Evolutionary conservation across 1,284 basidiomycete genomes (phyloP), one percentile per base, ranked within the genome.

Genomic region (Phylloporus sp.): DNA sequence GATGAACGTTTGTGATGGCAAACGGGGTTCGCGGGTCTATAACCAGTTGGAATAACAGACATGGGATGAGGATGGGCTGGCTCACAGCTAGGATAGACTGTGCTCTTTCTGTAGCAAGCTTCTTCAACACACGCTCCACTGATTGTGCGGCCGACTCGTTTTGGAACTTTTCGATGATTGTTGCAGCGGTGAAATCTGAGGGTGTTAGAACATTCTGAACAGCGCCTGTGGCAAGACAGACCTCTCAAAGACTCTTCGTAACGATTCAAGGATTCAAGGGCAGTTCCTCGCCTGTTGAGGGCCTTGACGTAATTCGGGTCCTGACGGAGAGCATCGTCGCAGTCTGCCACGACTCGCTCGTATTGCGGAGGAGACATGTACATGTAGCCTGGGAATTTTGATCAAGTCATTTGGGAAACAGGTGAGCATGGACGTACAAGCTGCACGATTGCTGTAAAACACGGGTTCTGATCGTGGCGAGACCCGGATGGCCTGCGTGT

Each of bases 391-490:
- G 56, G 69, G 10, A 61, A 52, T 12, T 52, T 19, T 49, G 23
- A 58, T 23, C 11, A 43, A 14, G 47, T 14, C 2, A 14, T n/a
- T 17, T 14, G 35, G 43, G 45, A 12, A 32, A 55, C 32, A 17
- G 39, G 53, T 19, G n/a, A 55, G 55, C 32, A 29, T 20, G 8
- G 45, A 82, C 91, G 73, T 69, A 95, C 97, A 98, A 68, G 98
- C 98, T 57, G 97, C 97, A 67, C 98, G 92, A 83, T 99, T 99
- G 80, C 94, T 95, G 88, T 92, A 99, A 84, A 94, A 99, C 61
- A 99, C 96, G 41, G 97, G 92, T 78, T 98, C 95, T 37, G 94
- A 91, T 78, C 91, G 91, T 47, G 93, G 92, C 4, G 94, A 88
- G 17, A 95, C 86, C 67, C 91, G 89, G 72, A 99, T 98, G 35